Evolutionary conservation across 352 stramenopile species (phyloP).

Genomic region (Pythium vanterpoolii): DNA sequence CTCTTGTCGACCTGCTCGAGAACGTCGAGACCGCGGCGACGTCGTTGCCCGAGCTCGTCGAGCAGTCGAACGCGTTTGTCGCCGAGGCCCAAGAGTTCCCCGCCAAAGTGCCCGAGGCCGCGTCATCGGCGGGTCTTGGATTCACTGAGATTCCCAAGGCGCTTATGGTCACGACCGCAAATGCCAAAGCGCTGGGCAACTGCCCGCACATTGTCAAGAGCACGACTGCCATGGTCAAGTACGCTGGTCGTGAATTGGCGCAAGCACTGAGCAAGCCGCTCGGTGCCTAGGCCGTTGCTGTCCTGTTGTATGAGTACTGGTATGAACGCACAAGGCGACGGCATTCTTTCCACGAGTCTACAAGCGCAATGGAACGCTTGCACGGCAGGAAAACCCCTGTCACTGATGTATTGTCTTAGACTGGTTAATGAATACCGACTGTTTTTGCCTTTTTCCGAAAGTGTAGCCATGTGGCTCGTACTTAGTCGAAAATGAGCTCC

Average conservation of each 20-base stretch:
- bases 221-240: constrained; percentile 52
- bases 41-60: constrained; percentile 42
- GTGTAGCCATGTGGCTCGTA: background rate
- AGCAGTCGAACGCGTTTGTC: constrained; percentile 33
- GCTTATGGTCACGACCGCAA: constrained; percentile 29
- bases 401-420: background rate
- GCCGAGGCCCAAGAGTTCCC: constrained; percentile 45
- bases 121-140: constrained; percentile 34
- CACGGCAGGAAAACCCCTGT: background rate
- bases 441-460: background rate
- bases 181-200: constrained; percentile 45
- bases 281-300: constrained; percentile 19
- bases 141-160: constrained; percentile 49
- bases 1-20: constrained; percentile 45
- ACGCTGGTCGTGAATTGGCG: constrained; percentile 37
- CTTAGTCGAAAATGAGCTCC: background rate
- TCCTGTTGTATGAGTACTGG: background rate
- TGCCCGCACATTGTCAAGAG: constrained; percentile 44
- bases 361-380: constrained; percentile 3
- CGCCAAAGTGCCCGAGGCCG: constrained; percentile 37
- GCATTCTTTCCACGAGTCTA: background rate
- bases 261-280: constrained; percentile 37
- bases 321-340: background rate
- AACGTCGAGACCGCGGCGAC: constrained; percentile 45
- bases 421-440: background rate